These are phyloP conservation scores for Trypanosoma brucei DNA, from an alignment of 208 protist species.

Conservation along the genomic window DNA sequence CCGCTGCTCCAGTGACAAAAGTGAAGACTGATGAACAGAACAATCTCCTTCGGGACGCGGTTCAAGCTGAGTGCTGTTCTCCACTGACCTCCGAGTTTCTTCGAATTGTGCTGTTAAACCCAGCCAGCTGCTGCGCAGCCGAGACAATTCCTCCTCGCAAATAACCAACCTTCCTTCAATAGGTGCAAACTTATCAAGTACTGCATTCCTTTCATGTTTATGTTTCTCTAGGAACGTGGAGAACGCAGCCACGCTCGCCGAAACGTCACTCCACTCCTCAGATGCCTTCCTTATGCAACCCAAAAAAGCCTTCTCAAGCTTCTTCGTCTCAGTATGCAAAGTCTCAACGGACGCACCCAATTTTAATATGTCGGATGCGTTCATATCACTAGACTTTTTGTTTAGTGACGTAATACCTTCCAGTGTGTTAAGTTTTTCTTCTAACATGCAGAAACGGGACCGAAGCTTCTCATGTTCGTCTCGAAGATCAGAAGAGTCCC, in stretches of 20 bases:
- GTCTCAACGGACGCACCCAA: not conserved
- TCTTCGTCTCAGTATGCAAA: not conserved
- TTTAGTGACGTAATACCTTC: constrained; percentile 5
- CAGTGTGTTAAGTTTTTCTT: constrained; percentile 3
- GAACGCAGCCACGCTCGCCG: not conserved
- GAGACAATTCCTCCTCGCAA: not conserved
- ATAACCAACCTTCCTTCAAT: not conserved
- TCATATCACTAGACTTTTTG: not conserved
- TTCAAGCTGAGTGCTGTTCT: too few species aligned
- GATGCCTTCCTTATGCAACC: not conserved
- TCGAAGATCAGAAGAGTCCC: not conserved
- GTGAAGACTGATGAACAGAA: too few species aligned
- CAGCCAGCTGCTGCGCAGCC: not conserved
- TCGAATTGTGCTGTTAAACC: too few species aligned
- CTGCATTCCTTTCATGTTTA: not conserved
- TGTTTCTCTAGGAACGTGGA: not conserved
- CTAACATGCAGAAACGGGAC: not conserved
- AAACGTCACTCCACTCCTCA: not conserved
- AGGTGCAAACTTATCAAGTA: not conserved
- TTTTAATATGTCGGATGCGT: not conserved
- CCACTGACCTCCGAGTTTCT: too few species aligned
- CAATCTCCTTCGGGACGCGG: too few species aligned
- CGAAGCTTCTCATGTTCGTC: not conserved
- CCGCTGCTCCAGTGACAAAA: too few species aligned
- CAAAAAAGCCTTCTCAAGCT: not conserved